Evolutionary conservation across 2,329 filamentous ascomycete species (phyloP), one percentile per base, ranked within the genome.

Genomic region (Colletotrichum sp.): DNA sequence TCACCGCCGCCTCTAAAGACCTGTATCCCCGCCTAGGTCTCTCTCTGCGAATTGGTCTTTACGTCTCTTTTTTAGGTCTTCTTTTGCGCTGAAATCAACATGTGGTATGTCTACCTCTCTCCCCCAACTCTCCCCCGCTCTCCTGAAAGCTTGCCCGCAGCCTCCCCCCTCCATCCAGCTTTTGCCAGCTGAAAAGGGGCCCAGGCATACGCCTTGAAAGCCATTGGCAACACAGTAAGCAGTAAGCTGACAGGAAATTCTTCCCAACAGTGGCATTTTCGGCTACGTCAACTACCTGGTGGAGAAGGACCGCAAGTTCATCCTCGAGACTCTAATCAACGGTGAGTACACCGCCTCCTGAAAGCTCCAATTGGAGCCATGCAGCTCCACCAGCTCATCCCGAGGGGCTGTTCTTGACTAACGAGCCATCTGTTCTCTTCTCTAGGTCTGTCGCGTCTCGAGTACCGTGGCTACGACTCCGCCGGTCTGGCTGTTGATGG

Each of bases 221-320:
- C 70, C 73, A 68, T 60, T 71, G 64, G 63, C 48, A 69, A 18
- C 21, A 14, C 30, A 72, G 43, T 75, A 75, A 76, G 85, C 78
- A 65, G 61, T 77, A 59, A 71, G 72, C 74, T 76, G 72, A 76
- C 74, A 60, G 24, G 14, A 61, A 61, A 32, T 77, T 61, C 55
- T 72, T 77, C 67, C 76, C 36, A 75, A 77, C 79, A 96, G 95
- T 93, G 95, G 95, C 87, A 98, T 97, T 88, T 98, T 99, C 89
- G 96, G 96, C 83, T 99, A 99, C 91, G 95, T 99, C 90, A 99
- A 99, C 90, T 99, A 99, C 89, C 90, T 99, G 86, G 96, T 99
- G 85, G 97, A 99, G 92, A 98, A 98, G 92, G 96, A 99, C 90
- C 93, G 97, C 86, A 96, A 95, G 88, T 98, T 94, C 89, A 98